A percentile compares a stretch with the other conserved stretches of the same genome.
Conservation (phyloP, 2,329 filamentous ascomycete genomes). For the Alternaria ethzedia region DNA sequence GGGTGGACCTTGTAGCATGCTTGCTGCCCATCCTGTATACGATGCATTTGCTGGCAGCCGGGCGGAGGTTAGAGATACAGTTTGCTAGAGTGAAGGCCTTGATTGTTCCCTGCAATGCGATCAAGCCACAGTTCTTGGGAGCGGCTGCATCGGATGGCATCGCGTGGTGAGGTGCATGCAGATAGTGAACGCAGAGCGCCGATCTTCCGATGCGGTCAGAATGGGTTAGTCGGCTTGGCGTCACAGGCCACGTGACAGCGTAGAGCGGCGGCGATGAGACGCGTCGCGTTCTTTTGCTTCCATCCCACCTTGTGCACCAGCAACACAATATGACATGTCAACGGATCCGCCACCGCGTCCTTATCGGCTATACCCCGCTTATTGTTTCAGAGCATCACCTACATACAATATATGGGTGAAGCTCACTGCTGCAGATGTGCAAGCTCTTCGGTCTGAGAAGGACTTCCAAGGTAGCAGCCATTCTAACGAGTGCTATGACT, state of each 20-base stretch:
- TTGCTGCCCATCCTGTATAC: conserved; percentile 14
- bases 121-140: conserved; percentile 19
- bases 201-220: conserved; percentile 21
- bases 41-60: conserved; percentile 19
- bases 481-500: not conserved
- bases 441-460: conserved; percentile 55
- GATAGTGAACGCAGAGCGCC: conserved; percentile 23
- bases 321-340: conserved; percentile 41
- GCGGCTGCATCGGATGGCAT: conserved; percentile 37
- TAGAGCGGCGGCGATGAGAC: conserved; percentile 4
- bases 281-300: conserved; percentile 24
- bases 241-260: conserved; percentile 8
- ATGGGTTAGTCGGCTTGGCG: not conserved
- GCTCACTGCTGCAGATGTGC: conserved; percentile 62
- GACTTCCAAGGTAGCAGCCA: conserved; percentile 59
- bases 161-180: conserved; percentile 23
- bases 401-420: conserved; percentile 70
- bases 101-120: conserved; percentile 28
- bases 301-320: conserved; percentile 15
- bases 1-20: conserved; percentile 20
- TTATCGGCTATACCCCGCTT: conserved; percentile 60
- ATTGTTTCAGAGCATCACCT: conserved; percentile 65
- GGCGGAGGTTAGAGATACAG: conserved; percentile 9
- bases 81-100: conserved; percentile 24
- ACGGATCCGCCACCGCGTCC: conserved; percentile 28